Evolutionary conservation across 495 filamentous ascomycete genomes (phyloP).

Genomic region (Xylaria castorea): DNA sequence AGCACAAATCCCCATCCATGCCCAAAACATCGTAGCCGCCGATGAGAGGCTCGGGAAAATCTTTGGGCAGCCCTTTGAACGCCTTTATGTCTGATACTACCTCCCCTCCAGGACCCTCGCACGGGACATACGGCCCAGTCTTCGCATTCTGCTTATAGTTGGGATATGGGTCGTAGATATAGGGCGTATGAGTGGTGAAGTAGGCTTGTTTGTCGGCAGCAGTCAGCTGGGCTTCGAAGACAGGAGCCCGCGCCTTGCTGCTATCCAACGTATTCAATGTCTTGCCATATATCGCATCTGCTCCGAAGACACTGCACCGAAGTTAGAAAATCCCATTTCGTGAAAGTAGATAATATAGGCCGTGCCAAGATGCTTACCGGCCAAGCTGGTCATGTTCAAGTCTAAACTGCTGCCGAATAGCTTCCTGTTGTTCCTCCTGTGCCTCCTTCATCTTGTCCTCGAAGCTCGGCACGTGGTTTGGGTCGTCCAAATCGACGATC

Average conservation of each 20-base stretch:
- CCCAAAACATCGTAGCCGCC: slow-evolving; percentile 78
- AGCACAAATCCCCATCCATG: slow-evolving; percentile 83
- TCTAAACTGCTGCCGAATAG: slow-evolving; percentile 47
- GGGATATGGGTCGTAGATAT: slow-evolving; percentile 58
- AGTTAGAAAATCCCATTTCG: slow-evolving; percentile 19
- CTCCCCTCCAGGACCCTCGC: slow-evolving; percentile 45
- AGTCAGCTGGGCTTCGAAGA: slow-evolving; percentile 38
- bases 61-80: slow-evolving; percentile 67
- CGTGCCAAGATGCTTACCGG: slow-evolving; percentile 41
- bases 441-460: slow-evolving; percentile 38
- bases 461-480: slow-evolving; percentile 22
- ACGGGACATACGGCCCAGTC: slow-evolving; percentile 39
- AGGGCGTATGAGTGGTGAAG: slow-evolving; percentile 43
- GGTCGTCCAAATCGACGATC: background rate
- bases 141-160: slow-evolving; percentile 51
- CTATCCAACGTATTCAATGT: slow-evolving; percentile 51
- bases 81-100: slow-evolving; percentile 47
- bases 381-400: slow-evolving; percentile 47
- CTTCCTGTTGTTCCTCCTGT: slow-evolving; percentile 38
- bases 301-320: slow-evolving; percentile 36
- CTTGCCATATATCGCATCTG: slow-evolving; percentile 54
- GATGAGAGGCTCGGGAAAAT: slow-evolving; percentile 78
- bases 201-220: slow-evolving; percentile 30
- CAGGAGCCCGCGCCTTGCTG: slow-evolving; percentile 35
- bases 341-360: background rate